Percentiles rank a stretch among this genome's conserved stretches.
Evolutionary conservation across 768 basidiomycete genomes (phyloP).

Genomic region (Leucocoprinus sp.): DNA sequence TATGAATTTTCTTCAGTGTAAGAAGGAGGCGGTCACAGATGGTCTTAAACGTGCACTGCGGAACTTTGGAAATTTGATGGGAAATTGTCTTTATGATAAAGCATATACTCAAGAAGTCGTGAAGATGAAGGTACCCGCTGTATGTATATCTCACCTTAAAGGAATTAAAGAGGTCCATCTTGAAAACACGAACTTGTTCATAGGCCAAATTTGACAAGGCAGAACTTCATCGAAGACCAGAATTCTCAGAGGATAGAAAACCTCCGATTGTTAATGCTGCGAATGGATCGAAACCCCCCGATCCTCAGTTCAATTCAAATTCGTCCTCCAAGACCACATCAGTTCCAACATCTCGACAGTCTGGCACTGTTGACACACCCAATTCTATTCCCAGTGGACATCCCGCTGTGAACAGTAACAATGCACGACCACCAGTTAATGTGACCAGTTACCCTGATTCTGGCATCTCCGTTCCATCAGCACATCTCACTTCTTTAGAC

Average conservation of each 20-base stretch:
- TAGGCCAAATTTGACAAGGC: constrained; percentile 62
- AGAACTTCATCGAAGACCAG: constrained; percentile 64
- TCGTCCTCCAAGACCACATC: constrained; percentile 4
- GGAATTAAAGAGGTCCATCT: too few species aligned
- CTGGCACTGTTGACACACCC: neutral
- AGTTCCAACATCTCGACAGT: neutral
- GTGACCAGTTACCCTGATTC: constrained; percentile 13
- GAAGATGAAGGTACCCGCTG: constrained; percentile 81
- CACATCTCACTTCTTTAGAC: neutral
- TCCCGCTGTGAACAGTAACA: neutral
- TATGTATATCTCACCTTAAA: constrained; percentile 31
- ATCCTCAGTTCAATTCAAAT: constrained; percentile 4
- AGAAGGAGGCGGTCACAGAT: constrained; percentile 98
- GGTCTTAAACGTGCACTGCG: constrained; percentile 85
- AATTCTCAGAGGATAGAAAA: constrained; percentile 46
- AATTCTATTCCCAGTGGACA: neutral
- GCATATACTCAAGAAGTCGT: constrained; percentile 73
- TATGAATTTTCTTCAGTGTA: constrained; percentile 52
- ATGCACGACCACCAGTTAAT: constrained; percentile 18
- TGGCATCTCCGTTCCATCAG: constrained; percentile 12
- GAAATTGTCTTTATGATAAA: constrained; percentile 98
- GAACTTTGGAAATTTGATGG: constrained; percentile 90
- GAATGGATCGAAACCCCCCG: neutral
- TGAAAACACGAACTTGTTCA: too few species aligned
- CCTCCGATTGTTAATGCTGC: constrained; percentile 12